Base-by-base conservation (phyloP, 345 rosid genomes). In the Barbarea vulgaris region DNA sequence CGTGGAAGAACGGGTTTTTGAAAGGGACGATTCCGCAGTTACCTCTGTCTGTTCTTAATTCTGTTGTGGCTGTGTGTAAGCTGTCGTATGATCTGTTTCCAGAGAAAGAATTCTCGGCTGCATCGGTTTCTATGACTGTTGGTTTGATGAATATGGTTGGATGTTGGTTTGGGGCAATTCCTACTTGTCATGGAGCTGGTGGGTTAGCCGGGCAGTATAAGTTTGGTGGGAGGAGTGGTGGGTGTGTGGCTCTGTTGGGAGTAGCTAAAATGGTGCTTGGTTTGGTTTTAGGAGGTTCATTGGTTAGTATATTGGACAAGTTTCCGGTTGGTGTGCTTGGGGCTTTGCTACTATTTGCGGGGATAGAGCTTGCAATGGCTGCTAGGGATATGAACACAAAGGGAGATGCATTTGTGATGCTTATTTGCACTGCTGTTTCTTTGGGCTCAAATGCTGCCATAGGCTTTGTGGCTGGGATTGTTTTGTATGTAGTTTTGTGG, bases 81-180 rank as follows among this genome's bases (percentile, higher is more conserved):
- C 52, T 93, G 67, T 87, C 91, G 0, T 80, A 84, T 6, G 97
- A 89, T 81, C 87, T 93, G 21, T 93, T 93, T 31, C 98, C 95
- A 0, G 91, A 84, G 22, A 89, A 82, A 83, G 85, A 89, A 10
- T 83, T 93, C 68, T 86, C 96, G 0, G 86, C 88, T 13, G 55
- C 92, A 0, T 91, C 97, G 1, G 85, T 93, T 48, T 88, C 95
- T 0, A 75, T 83, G 55, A 88, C 91, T 0, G 93, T 93, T 0
- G 95, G 98, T 54, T 4, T 90, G 65, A 87, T 89, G 98, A 93
- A 93, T 79, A 30, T 93, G 62, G 89, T 85, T 13, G 91, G 95
- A 14, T 89, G 97, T 61, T 93, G 97, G 98, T 90, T 93, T 42
- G 95, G 93, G 9, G 95, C 89, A 52, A 86, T 93, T 93, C 98